Percentiles rank a stretch among this genome's conserved stretches.
These are phyloP conservation scores for Sanguinoderma infundibulare DNA, from an alignment of 1,284 basidiomycete genomes.

Conservation along the genomic window DNA sequence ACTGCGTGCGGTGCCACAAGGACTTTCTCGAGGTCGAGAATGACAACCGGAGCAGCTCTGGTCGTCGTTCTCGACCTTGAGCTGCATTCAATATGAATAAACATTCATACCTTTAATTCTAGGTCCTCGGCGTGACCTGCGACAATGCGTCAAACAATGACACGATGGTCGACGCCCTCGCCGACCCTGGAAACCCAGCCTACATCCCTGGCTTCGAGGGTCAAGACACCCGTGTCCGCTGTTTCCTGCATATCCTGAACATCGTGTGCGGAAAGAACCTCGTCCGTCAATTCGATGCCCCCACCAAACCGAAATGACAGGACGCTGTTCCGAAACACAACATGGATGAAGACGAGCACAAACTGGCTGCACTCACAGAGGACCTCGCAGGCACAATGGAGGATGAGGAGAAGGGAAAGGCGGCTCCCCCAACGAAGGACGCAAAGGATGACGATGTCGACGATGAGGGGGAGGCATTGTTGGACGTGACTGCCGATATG, in stretches of 20 bases:
- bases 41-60: too few species aligned
- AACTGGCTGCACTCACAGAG: background rate
- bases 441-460: background rate
- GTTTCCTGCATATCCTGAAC: too few species aligned
- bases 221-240: slow-evolving; percentile 19
- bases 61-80: too few species aligned
- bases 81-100: too few species aligned
- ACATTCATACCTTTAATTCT: too few species aligned
- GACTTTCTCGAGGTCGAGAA: too few species aligned
- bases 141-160: too few species aligned
- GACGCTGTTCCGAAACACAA: too few species aligned
- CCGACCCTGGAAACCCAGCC: background rate
- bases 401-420: background rate
- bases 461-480: background rate
- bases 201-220: background rate
- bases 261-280: slow-evolving; percentile 6
- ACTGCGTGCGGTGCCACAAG: too few species aligned
- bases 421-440: too few species aligned
- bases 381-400: background rate
- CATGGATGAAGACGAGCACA: background rate
- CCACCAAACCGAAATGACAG: background rate
- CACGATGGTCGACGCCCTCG: background rate
- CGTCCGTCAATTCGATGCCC: background rate
- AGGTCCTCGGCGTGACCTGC: background rate
- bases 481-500: slow-evolving; percentile 31